Base-by-base conservation (phyloP, 139 green algal species). In the Eudorina sp. region DNA sequence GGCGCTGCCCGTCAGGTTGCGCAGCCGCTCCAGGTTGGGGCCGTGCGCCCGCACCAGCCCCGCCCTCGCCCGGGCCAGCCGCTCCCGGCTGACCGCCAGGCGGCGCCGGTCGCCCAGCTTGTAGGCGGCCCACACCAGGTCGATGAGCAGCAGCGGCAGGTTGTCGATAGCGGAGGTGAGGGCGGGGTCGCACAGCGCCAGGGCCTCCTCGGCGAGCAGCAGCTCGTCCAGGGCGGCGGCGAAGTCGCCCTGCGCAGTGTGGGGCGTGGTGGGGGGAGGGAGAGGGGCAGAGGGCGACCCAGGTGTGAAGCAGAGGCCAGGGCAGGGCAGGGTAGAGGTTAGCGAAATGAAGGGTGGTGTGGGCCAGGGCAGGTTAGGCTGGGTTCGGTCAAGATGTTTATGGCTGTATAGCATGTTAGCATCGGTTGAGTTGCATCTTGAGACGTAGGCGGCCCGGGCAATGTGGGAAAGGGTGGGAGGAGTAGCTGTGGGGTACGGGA, bases 111-210 rank as follows among this genome's bases (percentile, higher is more conserved):
- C 90, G 5, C 75, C 79, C 64, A 95, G 91, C 92, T 95, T 91
- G 88, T 94, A 96, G 6, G 75, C 86, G 69, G 91, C 95, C 94
- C 94, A 92, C 64, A 87, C 95, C 55, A 95, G 94, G 90, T 97
- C 95, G 43, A 97, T 79, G 43, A 94, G 89, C 68, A 97, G 88
- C 90, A 97, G 90, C 19, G 91, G 89, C 31, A 95, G 31, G 70
- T 97, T 97, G 91, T 97, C 95, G 3, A 96, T 55, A 16, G 68
- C 53, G 23, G 91, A 68, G n/a, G 92, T 68, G 9, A 94, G 62
- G n/a, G 73, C 40, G 4, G 89, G 34, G 53, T 88, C 80, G 34
- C 72, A 90, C 72, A 94, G 51, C 0, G 36, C 48, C 48, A 95
- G 94, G 0, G 91, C 86, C 89, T 96, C 93, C 85, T 96, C 94